Evolutionary conservation across 2,329 filamentous ascomycete species (phyloP), one percentile per base, ranked within the genome.

Genomic region (Davidsoniella neocaledoniae): DNA sequence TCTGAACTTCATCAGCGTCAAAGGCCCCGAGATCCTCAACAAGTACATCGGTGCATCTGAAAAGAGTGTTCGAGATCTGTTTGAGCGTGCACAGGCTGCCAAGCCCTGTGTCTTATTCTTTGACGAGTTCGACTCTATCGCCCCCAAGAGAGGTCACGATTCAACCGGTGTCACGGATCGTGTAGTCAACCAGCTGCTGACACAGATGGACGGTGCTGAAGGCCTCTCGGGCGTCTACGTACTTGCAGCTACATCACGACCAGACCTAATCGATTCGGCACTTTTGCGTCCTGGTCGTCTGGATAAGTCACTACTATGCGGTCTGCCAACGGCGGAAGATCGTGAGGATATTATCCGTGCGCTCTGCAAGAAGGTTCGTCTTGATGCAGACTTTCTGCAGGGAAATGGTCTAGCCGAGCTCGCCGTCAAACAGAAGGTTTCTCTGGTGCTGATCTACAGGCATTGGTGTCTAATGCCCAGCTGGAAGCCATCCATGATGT

Each of bases 21-120:
- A 98, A 67, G 91, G 91, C 0, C 91, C 91, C 0, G 93, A 98
- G 64, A 96, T 98, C 53, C 68, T 98, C 49, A 98, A 98, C 71
- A 98, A 98, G 66, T 98, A 98, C 63, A 98, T 98, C 53, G 91
- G 91, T 60, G 91, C 91, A 0, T 94, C 85, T 25, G 91, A 98
- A 60, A 98, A 98, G 71, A 87, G 81, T 54, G 88, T 98, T 5
- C 80, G 93, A 40, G 91, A 98, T 62, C 71, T 98, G 1, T 98
- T 98, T 59, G 90, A 94, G 61, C 78, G 91, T 40, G 91, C 91
- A 0, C 80, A 82, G 60, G 90, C 91, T 2, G 91, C 91, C 4
- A 79, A 83, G 53, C 93, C 93, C 0, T 96, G 91, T 58, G 85
- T 98, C 4, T 71, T 98, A 7, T 98, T 98, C 72, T 98, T 98